Evolutionary conservation across 345 rosid genomes (phyloP), one percentile per base, ranked within the genome.

Genomic region (Mercurialis annua): DNA sequence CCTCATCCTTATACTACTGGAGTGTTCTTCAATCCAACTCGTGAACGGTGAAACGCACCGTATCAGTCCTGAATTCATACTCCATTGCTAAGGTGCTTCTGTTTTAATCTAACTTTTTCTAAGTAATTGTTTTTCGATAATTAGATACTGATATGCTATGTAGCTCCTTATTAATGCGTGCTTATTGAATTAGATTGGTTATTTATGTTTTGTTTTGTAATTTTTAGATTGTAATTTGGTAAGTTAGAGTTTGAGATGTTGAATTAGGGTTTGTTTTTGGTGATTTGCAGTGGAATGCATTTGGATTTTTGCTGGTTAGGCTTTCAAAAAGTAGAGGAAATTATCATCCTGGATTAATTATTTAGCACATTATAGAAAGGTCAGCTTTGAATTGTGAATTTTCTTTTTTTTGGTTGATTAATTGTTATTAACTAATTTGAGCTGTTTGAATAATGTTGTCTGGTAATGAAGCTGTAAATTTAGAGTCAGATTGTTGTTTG

Each of bases 281-380:
- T 71, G 81, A 59, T n/a, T n/a, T 74, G 64, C 81, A 79, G 76
- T 73, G 71, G 72, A 33, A 63, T 80, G 84, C 81, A 75, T 76
- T 72, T 66, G 77, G 78, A 69, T 62, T 69, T 54, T 77, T 63
- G 55, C 62, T 34, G 81, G 66, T 70, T 40, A 4, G 64, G 59
- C 72, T 64, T 71, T 50, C 57, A 46, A n/a, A 58, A 75, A 52
- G 62, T 76, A 53, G 78, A 21, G 49, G 80, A 60, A 48, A 69
- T 65, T 65, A 23, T 23, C 71, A 68, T 0, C 69, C 75, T 64
- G 76, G 77, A 68, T 82, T 42, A 77, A 58, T 61, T 66, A 26
- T 57, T 74, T 5, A 1, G 29, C 70, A 38, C 56, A 27, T 59
- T 57, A 30, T 33, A 51, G 21, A 70, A 74, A 78, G 64, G 72